Evolutionary conservation across 176 grass and related monocot species (phyloP).

Genomic region (Eragrostis nindensis): DNA sequence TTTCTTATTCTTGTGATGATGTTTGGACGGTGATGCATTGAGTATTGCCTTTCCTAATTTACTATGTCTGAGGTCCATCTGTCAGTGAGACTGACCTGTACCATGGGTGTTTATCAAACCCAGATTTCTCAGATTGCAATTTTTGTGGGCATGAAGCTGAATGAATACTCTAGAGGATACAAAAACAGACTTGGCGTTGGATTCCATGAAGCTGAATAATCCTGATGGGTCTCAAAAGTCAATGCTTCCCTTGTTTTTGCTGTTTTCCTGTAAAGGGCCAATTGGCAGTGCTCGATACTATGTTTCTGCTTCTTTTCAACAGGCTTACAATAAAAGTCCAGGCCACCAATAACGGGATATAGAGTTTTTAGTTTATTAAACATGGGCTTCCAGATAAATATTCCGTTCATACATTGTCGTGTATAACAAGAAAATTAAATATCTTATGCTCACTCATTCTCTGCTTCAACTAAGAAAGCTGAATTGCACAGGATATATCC

Average conservation of each 20-base stretch:
- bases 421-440: slow-evolving; percentile 3
- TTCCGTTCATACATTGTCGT: not conserved
- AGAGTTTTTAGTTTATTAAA: not conserved
- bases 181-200: not conserved
- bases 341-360: not conserved
- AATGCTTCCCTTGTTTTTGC: not conserved
- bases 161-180: not conserved
- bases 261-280: not conserved
- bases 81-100: not conserved
- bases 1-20: not conserved
- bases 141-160: not conserved
- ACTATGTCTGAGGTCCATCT: not conserved
- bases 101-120: not conserved
- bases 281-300: not conserved
- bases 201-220: not conserved
- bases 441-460: slow-evolving; percentile 17
- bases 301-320: not conserved
- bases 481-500: not conserved
- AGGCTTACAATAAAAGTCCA: not conserved
- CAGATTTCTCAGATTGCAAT: not conserved
- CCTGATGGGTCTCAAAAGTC: too few relatives aligned
- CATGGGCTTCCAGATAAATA: not conserved
- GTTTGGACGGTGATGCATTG: slow-evolving; percentile 2
- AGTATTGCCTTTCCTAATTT: not conserved
- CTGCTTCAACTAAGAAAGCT: not conserved